Evolutionary conservation across 495 filamentous ascomycete species (phyloP).

Genomic region (Neurospora sp.): DNA sequence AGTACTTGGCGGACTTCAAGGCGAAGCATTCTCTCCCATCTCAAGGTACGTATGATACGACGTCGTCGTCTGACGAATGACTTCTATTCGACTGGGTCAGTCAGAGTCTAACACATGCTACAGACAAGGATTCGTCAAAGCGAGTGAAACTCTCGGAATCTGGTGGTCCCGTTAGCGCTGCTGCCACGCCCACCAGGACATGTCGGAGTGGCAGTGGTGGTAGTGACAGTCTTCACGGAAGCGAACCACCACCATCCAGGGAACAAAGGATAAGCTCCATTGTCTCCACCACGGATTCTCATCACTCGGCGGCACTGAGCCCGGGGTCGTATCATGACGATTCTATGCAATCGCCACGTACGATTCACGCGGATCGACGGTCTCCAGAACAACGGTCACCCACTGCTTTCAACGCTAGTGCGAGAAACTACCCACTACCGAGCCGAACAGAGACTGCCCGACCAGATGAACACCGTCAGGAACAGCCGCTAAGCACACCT

Average conservation of each 20-base stretch:
- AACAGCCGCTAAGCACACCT: slow-evolving; percentile 8
- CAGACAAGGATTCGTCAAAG: slow-evolving; percentile 37
- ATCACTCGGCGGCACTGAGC: slow-evolving; percentile 15
- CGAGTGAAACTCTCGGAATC: slow-evolving; percentile 27
- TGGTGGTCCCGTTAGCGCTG: slow-evolving; percentile 15
- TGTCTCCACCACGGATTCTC: slow-evolving; percentile 26
- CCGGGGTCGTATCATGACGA: slow-evolving; percentile 25
- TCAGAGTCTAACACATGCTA: background rate
- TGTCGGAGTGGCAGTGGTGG: slow-evolving; percentile 31
- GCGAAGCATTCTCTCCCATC: slow-evolving; percentile 45
- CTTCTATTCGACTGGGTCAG: background rate
- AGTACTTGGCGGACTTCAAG: slow-evolving; percentile 67
- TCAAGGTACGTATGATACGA: slow-evolving; percentile 27
- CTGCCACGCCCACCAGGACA: slow-evolving; percentile 22
- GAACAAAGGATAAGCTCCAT: slow-evolving; percentile 31
- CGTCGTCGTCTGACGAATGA: background rate
- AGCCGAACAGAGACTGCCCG: slow-evolving; percentile 7
- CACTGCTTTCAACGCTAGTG: slow-evolving; percentile 8
- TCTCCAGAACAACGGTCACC: slow-evolving; percentile 17
- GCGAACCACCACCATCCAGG: slow-evolving; percentile 32
- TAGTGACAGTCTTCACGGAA: slow-evolving; percentile 33
- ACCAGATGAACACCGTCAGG: slow-evolving; percentile 13
- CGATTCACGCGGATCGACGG: slow-evolving; percentile 7
- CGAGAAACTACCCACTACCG: slow-evolving; percentile 6
- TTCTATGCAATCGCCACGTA: slow-evolving; percentile 21